Evolutionary conservation across 225 moss, liverwort and hornwort species (phyloP), one percentile per base, ranked within the genome.

Genomic region (Physcomitrellopsis africana): DNA sequence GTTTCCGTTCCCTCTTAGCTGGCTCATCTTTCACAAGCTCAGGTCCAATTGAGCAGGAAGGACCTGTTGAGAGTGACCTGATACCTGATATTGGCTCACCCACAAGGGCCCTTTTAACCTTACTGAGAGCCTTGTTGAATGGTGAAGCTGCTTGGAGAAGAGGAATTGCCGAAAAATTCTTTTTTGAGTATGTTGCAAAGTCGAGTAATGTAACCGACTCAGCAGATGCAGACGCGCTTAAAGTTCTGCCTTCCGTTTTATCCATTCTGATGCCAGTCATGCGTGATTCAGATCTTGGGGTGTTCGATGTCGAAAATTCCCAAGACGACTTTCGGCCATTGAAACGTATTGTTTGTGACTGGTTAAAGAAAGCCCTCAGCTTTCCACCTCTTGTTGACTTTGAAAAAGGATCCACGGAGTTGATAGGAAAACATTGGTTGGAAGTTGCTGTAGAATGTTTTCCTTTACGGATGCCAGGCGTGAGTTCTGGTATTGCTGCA

Each of bases 241-340:
- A 80, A 63, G 77, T 93, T 62, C 70, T 99, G 43, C 95, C 95
- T 60, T 83, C 80, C 69, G 80, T 99, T 58, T 73, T 99, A 63
- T 44, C 80, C 55, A 82, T 89, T 77, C 57, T 99, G 76, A 93
- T 99, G 99, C 99, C 99, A 63, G 75, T 89, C 23, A 86, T 95
- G 47, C 95, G 95, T 53, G 87, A 78, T 78, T 54, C 82, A 67
- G 45, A 54, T n/a, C 48, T 26, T 48, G 87, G 70, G 44, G 29
- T 70, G 23, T 63, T 84, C 23, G 77, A 65, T 58, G 75, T 52
- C 42, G 61, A 64, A 48, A 53, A 41, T 46, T 70, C 81, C 26
- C 70, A 80, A 67, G 80, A 72, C n/a, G 88, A 91, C 68, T 76
- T 72, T 52, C 60, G 24, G 64, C 63, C 57, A 16, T 76, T 93